phyloP scores from a whole-genome alignment of 225 moss, liverwort and hornwort genomes.

The Lunularia cruciata region DNA sequence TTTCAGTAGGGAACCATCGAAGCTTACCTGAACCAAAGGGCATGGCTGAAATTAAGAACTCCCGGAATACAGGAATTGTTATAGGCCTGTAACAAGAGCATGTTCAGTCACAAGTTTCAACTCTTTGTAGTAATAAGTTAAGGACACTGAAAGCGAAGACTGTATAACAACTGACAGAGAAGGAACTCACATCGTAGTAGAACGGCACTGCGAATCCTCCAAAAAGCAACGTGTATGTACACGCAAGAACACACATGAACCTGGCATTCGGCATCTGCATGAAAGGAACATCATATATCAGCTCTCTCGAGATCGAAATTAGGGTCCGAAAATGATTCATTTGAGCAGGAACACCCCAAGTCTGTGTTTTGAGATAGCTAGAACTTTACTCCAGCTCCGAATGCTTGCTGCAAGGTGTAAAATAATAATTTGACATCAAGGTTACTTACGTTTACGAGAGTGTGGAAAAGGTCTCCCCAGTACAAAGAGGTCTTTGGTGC shows the following conservation, averaged over 20 bases:
- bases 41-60: constrained; percentile 68
- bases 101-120: not conserved
- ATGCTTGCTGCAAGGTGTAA: not conserved
- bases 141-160: not conserved
- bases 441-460: constrained; percentile 53
- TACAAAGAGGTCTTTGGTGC: constrained; percentile 82
- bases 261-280: constrained; percentile 73
- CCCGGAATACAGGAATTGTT: constrained; percentile 90
- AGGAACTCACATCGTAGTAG: constrained; percentile 64
- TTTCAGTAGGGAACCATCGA: too few relatives aligned
- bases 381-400: not conserved
- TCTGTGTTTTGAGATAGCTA: not conserved
- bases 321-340: not conserved
- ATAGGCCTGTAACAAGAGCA: constrained; percentile 41
- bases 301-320: not conserved
- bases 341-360: not conserved
- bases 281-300: not conserved
- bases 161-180: not conserved
- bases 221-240: constrained; percentile 76
- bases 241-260: constrained; percentile 67
- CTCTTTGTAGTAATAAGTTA: not conserved
- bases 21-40: constrained; percentile 76
- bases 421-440: not conserved
- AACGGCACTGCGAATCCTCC: constrained; percentile 80
- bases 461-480: constrained; percentile 94